Evolutionary conservation across 2,329 filamentous ascomycete species (phyloP).

Genomic region (Nemania serpens): DNA sequence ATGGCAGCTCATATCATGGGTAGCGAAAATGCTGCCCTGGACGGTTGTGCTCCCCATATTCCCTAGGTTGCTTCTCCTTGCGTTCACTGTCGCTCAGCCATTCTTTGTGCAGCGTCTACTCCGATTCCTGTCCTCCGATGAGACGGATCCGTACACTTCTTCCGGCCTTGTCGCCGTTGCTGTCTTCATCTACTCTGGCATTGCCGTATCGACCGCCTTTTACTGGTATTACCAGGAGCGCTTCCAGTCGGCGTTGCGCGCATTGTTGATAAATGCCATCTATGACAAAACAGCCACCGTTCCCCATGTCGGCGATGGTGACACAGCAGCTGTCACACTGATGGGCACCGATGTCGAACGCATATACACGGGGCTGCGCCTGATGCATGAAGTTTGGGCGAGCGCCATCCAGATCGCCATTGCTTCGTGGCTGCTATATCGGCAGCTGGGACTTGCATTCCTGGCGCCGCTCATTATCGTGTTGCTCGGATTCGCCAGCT

Average conservation of each 20-base stretch:
- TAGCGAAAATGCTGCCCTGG: not conserved
- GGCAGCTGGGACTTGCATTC: not conserved
- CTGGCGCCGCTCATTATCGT: not conserved
- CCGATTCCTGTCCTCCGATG: not conserved
- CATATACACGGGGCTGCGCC: not conserved
- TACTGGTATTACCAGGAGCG: not conserved
- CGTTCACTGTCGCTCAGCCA: not conserved
- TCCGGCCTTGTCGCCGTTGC: not conserved
- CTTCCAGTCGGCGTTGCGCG: not conserved
- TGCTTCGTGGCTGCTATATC: not conserved
- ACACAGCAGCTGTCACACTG: not conserved
- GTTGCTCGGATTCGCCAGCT: not conserved
- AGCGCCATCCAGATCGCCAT: not conserved
- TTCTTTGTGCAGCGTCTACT: not conserved
- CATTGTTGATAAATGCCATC: not conserved
- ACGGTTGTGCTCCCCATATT: not conserved
- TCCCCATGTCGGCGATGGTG: not conserved
- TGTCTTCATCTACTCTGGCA: not conserved
- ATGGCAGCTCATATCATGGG: not conserved
- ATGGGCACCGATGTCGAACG: constrained; percentile 4
- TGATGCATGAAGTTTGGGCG: not conserved
- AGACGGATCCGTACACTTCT: too few relatives aligned
- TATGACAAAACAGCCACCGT: not conserved
- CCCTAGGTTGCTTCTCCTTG: not conserved
- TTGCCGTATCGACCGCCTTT: not conserved